Base-by-base conservation (phyloP, 345 rosid genomes). In the Orychophragmus violaceus region DNA sequence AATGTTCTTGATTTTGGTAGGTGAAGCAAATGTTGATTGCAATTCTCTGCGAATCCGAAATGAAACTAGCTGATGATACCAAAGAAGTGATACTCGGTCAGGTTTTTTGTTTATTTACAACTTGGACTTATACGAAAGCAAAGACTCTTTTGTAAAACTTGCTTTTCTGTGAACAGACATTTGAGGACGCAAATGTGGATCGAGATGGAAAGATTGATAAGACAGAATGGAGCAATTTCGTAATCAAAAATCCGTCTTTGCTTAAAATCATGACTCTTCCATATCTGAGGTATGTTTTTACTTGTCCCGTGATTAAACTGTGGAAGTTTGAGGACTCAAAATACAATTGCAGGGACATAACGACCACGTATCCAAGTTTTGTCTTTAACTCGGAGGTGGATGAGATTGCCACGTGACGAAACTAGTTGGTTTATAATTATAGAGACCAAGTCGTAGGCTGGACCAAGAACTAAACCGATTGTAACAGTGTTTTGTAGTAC, bases 1-100 rank as follows among this genome's bases (percentile, higher is more conserved):
- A 7, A 2, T 10, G 8, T 36, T 65, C 27, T 25, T 65, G 50
- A 37, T 60, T 60, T 5, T 51, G 77, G 77, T 84, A 92, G 97
- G 97, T 94, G 66, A 94, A 90, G 78, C 97, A 90, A 76, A 94
- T 94, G 99, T 39, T 94, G 79, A 88, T 94, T 76, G 99, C 96
- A 2, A 95, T 94, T 68, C 87, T 94, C 39, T 82, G 91, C 56
- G 97, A 94, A 81, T 94, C 99, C 19, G 95, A 90, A 81, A 85
- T 94, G 95, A 90, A 90, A 80, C 75, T 94, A 75, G 89, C 95
- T 33, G 99, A 94, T 77, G 97, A 90, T 69, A 88, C 96, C 4
- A 83, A 90, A 49, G 96, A 94, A 80, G 77, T 78, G 42, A 94
- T 90, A 65, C 92, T 90, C 10, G 99, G 88, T 65, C 87, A 94